Conservation (phyloP, 2,329 filamentous ascomycete species). For the Phoma sp. region DNA sequence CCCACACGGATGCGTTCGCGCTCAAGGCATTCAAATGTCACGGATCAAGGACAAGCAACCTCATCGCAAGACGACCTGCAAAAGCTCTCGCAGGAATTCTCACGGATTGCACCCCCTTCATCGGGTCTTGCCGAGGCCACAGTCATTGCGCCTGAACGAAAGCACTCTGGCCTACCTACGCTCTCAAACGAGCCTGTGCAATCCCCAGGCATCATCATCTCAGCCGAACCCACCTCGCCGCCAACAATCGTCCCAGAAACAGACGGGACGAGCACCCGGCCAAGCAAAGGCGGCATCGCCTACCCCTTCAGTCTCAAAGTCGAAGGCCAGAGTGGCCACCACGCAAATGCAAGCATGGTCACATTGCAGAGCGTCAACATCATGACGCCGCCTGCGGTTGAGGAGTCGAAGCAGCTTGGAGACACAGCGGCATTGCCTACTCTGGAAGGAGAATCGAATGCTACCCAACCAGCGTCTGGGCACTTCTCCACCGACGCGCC, state of each 20-base stretch:
- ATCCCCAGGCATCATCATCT: conserved; percentile 29
- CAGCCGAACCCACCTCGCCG: conserved; percentile 33
- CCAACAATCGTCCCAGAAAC: conserved; percentile 54
- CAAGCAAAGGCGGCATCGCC: conserved; percentile 71
- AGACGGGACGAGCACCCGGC: conserved; percentile 64
- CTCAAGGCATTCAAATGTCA: conserved; percentile 41
- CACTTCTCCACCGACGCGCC: conserved; percentile 61
- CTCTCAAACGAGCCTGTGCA: conserved; percentile 17
- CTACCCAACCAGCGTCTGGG: conserved; percentile 23
- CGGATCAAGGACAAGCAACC: conserved; percentile 41
- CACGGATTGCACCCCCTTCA: conserved; percentile 26
- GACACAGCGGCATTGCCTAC: conserved; percentile 1
- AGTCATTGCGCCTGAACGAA: conserved; percentile 36
- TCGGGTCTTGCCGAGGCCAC: conserved; percentile 39
- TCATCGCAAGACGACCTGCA: conserved; percentile 28
- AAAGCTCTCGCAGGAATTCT: conserved; percentile 6
- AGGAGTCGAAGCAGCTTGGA: conserved; percentile 23
- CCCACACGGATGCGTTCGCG: conserved; percentile 34
- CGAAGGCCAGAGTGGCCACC: conserved; percentile 39
- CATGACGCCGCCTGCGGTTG: conserved; percentile 26
- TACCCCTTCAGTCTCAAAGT: conserved; percentile 75
- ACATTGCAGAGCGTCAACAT: conserved; percentile 59
- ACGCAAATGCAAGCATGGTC: conserved; percentile 72
- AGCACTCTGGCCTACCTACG: conserved; percentile 30
- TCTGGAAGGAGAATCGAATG: conserved; percentile 15